phyloP scores from a whole-genome alignment of 139 green algal species.

The Microglena sp. region DNA sequence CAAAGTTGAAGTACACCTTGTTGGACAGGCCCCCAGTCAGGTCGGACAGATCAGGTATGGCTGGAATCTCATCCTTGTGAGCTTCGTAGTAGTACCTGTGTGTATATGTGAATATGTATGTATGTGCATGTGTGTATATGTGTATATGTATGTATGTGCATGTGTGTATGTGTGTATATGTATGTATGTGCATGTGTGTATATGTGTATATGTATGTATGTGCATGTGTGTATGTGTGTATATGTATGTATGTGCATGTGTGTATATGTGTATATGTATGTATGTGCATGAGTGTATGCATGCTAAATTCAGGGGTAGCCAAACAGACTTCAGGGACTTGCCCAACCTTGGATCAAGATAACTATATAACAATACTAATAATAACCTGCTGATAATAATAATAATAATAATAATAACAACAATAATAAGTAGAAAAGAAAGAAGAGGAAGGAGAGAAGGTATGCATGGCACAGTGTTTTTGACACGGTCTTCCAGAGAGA shows the following conservation, averaged over 20 bases:
- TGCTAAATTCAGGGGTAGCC: not conserved
- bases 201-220: not conserved
- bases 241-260: not conserved
- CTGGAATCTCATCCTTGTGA: conserved; percentile 20
- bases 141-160: not conserved
- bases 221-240: not conserved
- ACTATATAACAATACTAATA: no score
- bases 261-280: conserved; percentile 7
- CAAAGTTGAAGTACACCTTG: conserved; percentile 45
- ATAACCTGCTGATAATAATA: not conserved
- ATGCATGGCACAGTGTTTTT: not conserved
- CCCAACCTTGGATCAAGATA: not conserved
- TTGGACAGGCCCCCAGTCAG: conserved; percentile 39
- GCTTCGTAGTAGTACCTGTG: conserved; percentile 25
- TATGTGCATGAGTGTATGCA: not conserved
- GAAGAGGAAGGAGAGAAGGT: not conserved
- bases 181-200: not conserved
- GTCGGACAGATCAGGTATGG: conserved; percentile 36
- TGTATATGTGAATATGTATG: conserved; percentile 2
- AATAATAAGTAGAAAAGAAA: not conserved
- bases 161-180: not conserved
- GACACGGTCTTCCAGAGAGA: not conserved
- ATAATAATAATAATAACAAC: not conserved
- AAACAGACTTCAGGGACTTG: not conserved
- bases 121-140: not conserved